Base-by-base conservation (phyloP, 2,329 filamentous ascomycete species). In the Trichoderma sp. region DNA sequence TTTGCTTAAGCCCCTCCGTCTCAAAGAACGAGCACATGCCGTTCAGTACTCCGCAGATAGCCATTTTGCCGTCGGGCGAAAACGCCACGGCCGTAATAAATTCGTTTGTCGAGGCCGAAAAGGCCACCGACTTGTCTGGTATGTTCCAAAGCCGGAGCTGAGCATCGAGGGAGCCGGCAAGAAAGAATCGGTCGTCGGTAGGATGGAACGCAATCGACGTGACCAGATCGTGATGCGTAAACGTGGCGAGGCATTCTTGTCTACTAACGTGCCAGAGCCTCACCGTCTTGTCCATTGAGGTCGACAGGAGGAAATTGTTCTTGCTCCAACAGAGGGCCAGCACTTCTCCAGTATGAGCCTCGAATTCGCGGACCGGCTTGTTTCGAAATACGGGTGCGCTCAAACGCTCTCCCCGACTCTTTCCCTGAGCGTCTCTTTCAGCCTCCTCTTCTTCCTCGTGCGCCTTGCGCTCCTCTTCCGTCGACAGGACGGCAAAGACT, bases 271-370 rank as follows among this genome's bases (percentile, higher is more conserved):
- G 97, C 96, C 97, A 99, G 65, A 99, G 84, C 16, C 95, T 91
- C 14, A 99, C 97, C 0, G 95, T 98, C 86, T 98, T 98, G 83
- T 99, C 97, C 95, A 98, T 98, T 0, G 95, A 98, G 0, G 95
- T 97, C 4, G 96, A 98, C 18, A 99, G 88, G 33, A 99, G 85
- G 79, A 99, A 99, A 83, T 97, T 98, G 84, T 99, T 99, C 88
- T 98, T 99, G 86, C 96, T 98, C 97, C 97, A 99, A 83, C 94
- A 97, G 76, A 99, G 84, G 82, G 98, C 96, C 78, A 99, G 86
- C 6, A 99, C 91, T 79, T 97, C 95, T 18, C 93, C 92, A 0
- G 91, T 93, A 82, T 99, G 97, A 5, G 95, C 95, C 72, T 89
- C 86, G 78, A 97, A 98, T 81, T 98, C 93, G 74, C 92, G 90